These are phyloP conservation scores for Flaveria sonorensis DNA, from an alignment of 129 eudicot species.

Conservation along the genomic window DNA sequence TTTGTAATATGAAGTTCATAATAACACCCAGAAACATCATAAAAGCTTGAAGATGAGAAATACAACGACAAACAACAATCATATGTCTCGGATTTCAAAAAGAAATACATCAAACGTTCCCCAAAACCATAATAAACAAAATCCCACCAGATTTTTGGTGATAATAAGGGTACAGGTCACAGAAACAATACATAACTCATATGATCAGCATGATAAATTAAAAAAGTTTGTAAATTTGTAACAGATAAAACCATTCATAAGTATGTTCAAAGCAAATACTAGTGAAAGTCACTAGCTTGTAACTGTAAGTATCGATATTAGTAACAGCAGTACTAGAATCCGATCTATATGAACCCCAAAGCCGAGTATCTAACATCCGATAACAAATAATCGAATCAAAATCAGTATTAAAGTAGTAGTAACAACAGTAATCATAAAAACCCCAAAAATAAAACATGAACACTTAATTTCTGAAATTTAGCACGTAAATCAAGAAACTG, in stretches of 20 bases:
- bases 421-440: constrained; percentile 9
- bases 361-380: neutral
- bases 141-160: constrained; percentile 1
- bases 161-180: neutral
- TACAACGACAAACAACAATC: constrained; percentile 1
- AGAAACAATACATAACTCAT: constrained; percentile 4
- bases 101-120: neutral
- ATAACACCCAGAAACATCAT: neutral
- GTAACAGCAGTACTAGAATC: neutral
- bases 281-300: constrained; percentile 1
- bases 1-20: neutral
- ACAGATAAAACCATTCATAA: neutral
- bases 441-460: neutral
- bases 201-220: too few species aligned
- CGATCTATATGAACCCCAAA: neutral
- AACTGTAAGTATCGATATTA: neutral
- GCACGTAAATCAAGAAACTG: neutral
- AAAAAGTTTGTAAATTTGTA: too few species aligned
- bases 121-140: neutral
- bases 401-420: constrained; percentile 1
- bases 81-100: neutral
- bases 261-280: neutral
- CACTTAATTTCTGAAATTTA: neutral
- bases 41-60: neutral
- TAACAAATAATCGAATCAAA: neutral